Percentiles rank a stretch among this genome's conserved stretches.
Evolutionary conservation across 1,284 basidiomycete genomes (phyloP).

Genomic region (Irpex rosettiformis): DNA sequence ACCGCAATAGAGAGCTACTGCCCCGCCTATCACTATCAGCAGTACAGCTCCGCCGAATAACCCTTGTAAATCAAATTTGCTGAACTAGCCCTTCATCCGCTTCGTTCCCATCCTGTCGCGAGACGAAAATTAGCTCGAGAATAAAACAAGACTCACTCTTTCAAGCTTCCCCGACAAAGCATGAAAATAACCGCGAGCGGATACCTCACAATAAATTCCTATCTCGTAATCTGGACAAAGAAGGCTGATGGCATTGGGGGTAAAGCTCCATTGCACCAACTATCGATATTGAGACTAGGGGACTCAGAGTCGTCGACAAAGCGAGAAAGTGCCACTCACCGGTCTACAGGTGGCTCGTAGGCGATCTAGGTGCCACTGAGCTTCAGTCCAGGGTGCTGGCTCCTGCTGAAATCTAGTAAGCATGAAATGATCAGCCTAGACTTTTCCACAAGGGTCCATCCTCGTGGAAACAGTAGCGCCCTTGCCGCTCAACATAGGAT

Average conservation of each 20-base stretch:
- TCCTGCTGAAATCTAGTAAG: not conserved
- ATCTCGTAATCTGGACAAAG: too few species aligned
- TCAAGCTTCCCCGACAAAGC: not conserved
- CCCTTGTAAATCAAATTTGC: too few species aligned
- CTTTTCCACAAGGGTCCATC: not conserved
- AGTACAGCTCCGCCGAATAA: too few species aligned
- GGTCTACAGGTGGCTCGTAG: not conserved
- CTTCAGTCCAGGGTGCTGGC: not conserved
- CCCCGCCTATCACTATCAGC: too few species aligned
- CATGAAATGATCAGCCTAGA: not conserved
- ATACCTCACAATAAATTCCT: not conserved
- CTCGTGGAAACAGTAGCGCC: not conserved
- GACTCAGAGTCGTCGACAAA: not conserved
- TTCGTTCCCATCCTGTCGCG: not conserved
- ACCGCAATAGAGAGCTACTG: too few species aligned
- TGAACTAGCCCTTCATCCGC: too few species aligned
- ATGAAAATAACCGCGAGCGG: not conserved
- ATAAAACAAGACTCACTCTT: not conserved
- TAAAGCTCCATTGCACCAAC: too few species aligned
- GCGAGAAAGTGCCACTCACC: not conserved
- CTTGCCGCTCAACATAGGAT: too few species aligned
- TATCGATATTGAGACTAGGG: too few species aligned
- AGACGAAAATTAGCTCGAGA: not conserved
- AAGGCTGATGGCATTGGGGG: too few species aligned
- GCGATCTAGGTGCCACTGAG: not conserved